These are phyloP conservation scores for Echinosophora koreensis DNA, from an alignment of 306 rosid species.

Conservation along the genomic window DNA sequence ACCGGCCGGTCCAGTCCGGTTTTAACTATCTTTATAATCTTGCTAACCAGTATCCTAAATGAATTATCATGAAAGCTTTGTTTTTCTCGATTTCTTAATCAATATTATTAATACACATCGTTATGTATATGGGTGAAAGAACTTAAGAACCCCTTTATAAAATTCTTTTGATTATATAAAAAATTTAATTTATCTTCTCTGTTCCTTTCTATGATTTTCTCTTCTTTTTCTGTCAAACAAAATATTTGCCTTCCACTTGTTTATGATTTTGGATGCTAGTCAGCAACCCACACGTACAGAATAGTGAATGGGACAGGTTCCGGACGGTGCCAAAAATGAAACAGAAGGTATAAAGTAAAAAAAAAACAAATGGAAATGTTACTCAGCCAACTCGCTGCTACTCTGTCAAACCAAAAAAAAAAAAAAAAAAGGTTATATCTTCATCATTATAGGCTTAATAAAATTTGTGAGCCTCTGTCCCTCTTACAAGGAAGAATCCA, in stretches of 20 bases:
- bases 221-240: neutral
- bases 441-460: slow-evolving; percentile 18
- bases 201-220: too few relatives aligned
- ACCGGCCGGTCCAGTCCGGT: too few relatives aligned
- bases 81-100: too few relatives aligned
- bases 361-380: neutral
- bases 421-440: neutral
- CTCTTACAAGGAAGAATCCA: slow-evolving; percentile 41
- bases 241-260: neutral
- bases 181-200: neutral
- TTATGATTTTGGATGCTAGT: slow-evolving; percentile 35
- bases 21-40: too few relatives aligned
- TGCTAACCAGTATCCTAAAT: too few relatives aligned
- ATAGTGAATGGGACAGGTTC: slow-evolving; percentile 4
- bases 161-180: too few relatives aligned
- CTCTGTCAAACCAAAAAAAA: neutral
- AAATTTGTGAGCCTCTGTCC: neutral
- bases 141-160: too few relatives aligned
- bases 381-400: slow-evolving; percentile 14
- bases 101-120: too few relatives aligned
- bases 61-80: too few relatives aligned
- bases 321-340: slow-evolving; percentile 1
- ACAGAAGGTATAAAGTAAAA: neutral
- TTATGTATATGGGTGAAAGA: too few relatives aligned
- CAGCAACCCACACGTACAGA: slow-evolving; percentile 27